A percentile compares a stretch with the other conserved stretches of the same genome.
These are phyloP conservation scores for Boletus subcaerulescens DNA, from an alignment of 768 basidiomycete species.

Conservation along the genomic window DNA sequence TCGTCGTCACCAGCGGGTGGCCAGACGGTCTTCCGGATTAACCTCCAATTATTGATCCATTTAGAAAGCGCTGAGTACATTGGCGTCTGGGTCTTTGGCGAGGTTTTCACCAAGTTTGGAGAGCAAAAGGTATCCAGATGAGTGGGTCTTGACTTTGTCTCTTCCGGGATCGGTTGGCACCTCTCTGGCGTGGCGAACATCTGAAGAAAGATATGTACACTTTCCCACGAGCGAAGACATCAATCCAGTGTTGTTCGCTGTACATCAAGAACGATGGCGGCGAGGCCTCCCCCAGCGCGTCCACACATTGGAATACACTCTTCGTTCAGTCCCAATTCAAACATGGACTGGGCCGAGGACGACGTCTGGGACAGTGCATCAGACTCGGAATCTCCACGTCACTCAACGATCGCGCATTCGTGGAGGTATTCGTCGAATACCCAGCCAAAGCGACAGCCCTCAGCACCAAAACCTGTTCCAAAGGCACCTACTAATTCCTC, in stretches of 20 bases:
- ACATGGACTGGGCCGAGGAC: slow-evolving; percentile 75
- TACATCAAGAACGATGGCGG: slow-evolving; percentile 37
- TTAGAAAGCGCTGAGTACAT: slow-evolving; percentile 21
- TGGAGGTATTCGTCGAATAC: slow-evolving; percentile 36
- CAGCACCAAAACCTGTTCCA: slow-evolving; percentile 57
- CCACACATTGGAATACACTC: slow-evolving; percentile 69
- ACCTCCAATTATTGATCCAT: slow-evolving; percentile 27
- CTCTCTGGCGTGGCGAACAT: too few species aligned
- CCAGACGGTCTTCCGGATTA: slow-evolving; percentile 22
- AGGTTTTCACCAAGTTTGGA: slow-evolving; percentile 22
- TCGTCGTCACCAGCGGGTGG: slow-evolving; percentile 18
- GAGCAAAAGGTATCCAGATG: slow-evolving; percentile 2
- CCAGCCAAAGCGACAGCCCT: slow-evolving; percentile 23
- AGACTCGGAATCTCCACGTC: slow-evolving; percentile 68
- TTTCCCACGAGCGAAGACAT: slow-evolving; percentile 8
- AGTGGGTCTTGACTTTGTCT: slow-evolving; percentile 19
- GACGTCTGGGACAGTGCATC: slow-evolving; percentile 86
- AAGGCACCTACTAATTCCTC: slow-evolving; percentile 47
- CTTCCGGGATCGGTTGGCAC: too few species aligned
- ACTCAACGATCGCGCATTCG: slow-evolving; percentile 47
- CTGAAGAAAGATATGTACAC: neutral
- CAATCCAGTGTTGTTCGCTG: slow-evolving; percentile 8
- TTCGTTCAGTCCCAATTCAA: slow-evolving; percentile 41
- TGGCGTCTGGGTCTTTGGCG: slow-evolving; percentile 10
- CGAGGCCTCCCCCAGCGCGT: slow-evolving; percentile 68